A percentile compares a stretch with the other conserved stretches of the same genome.
These are phyloP conservation scores for Spatholobus suberectus DNA, from an alignment of 306 rosid genomes.

Conservation along the genomic window DNA sequence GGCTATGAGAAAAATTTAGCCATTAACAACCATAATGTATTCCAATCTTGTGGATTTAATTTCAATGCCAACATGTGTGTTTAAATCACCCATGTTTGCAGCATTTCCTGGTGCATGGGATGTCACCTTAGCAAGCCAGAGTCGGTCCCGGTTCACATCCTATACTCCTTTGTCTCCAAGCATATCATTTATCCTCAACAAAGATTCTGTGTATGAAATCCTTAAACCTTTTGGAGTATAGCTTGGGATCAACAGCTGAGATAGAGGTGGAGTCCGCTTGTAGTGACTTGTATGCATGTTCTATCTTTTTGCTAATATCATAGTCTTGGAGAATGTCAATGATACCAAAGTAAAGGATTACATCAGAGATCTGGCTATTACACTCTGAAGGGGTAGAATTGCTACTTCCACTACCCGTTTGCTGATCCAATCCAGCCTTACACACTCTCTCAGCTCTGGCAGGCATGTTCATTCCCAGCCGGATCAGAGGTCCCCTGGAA, in stretches of 20 bases:
- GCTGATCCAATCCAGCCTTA: slow-evolving; percentile 48
- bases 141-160: slow-evolving; percentile 28
- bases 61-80: no score
- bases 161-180: slow-evolving; percentile 23
- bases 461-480: slow-evolving; percentile 66
- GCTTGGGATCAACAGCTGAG: slow-evolving; percentile 68
- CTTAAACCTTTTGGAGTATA: slow-evolving; percentile 64
- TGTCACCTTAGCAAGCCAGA: slow-evolving; percentile 35
- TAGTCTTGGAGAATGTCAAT: slow-evolving; percentile 75
- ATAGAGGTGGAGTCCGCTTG: slow-evolving; percentile 67
- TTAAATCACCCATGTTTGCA: slow-evolving; percentile 5
- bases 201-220: slow-evolving; percentile 67
- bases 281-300: slow-evolving; percentile 71
- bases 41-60: no score
- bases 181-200: slow-evolving; percentile 57
- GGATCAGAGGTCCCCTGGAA: slow-evolving; percentile 60
- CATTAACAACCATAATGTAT: slow-evolving; percentile 41
- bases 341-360: slow-evolving; percentile 70
- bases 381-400: slow-evolving; percentile 43
- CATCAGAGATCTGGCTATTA: slow-evolving; percentile 52
- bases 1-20: slow-evolving; percentile 56
- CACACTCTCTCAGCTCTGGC: slow-evolving; percentile 60
- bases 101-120: slow-evolving; percentile 15
- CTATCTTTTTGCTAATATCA: slow-evolving; percentile 68
- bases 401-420: slow-evolving; percentile 50